Evolutionary conservation across 352 stramenopile species (phyloP).

Genomic region (Phytophthora capsici): DNA sequence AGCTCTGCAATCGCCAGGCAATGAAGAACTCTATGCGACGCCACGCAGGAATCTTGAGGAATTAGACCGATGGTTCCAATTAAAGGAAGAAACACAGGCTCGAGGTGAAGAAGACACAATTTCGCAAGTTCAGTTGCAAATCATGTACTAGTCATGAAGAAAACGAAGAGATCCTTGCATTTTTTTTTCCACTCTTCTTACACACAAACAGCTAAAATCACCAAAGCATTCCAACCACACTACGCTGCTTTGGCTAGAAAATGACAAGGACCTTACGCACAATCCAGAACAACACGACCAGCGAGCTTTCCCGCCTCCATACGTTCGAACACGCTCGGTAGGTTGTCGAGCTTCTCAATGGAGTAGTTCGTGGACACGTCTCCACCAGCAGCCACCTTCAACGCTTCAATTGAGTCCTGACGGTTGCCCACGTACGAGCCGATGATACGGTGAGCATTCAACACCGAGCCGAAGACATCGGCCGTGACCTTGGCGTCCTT

Average conservation of each 20-base stretch:
- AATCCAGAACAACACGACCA: conserved; percentile 57
- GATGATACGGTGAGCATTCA: conserved; percentile 55
- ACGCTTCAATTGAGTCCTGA: conserved; percentile 59
- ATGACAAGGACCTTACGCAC: conserved; percentile 35
- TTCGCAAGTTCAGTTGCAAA: conserved; percentile 8
- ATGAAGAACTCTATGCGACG: conserved; percentile 17
- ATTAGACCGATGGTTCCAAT: conserved; percentile 14
- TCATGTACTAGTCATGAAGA: conserved; percentile 25
- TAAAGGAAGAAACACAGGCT: conserved; percentile 8
- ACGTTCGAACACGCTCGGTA: conserved; percentile 52
- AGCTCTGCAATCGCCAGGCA: conserved; percentile 25
- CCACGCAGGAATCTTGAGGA: conserved; percentile 21
- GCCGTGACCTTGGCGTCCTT: conserved; percentile 51
- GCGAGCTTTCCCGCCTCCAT: conserved; percentile 48
- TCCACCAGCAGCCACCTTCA: conserved; percentile 52
- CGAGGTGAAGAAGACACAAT: conserved; percentile 15
- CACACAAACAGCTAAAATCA: background rate
- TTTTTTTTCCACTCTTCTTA: background rate
- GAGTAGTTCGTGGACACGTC: conserved; percentile 52
- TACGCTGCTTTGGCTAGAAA: background rate
- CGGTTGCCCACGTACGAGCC: conserved; percentile 64
- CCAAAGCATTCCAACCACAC: background rate
- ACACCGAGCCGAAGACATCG: conserved; percentile 45
- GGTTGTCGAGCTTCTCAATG: conserved; percentile 49
- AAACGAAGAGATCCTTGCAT: background rate